phyloP scores from a whole-genome alignment of 2,329 filamentous ascomycete species.

The Penicillium sp. region DNA sequence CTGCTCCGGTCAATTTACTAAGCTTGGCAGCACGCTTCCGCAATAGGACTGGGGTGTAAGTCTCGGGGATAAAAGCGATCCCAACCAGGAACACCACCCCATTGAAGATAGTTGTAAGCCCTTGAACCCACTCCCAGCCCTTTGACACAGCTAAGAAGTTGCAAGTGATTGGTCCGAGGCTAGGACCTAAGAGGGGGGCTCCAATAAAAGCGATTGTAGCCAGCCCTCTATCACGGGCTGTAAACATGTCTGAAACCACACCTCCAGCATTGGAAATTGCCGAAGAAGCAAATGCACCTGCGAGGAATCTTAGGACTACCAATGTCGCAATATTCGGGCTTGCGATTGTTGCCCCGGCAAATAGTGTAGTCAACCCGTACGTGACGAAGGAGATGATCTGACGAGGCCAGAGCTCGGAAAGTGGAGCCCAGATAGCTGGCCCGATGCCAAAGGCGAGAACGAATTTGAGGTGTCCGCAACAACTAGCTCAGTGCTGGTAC shows the following conservation, averaged over 20 bases:
- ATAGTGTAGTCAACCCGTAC: not conserved
- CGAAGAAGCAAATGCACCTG: constrained; percentile 57
- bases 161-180: constrained; percentile 60
- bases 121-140: constrained; percentile 66
- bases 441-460: constrained; percentile 7
- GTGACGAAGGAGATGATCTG: constrained; percentile 4
- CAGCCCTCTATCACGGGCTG: constrained; percentile 48
- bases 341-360: not conserved
- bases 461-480: not conserved
- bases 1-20: constrained; percentile 46
- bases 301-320: constrained; percentile 63
- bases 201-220: constrained; percentile 62
- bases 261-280: constrained; percentile 59
- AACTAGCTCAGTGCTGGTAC: not conserved
- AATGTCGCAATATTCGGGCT: constrained; percentile 38
- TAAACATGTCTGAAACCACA: constrained; percentile 58
- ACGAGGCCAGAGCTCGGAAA: constrained; percentile 1
- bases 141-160: constrained; percentile 60
- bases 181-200: constrained; percentile 63
- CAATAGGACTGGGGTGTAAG: constrained; percentile 48
- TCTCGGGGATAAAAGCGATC: constrained; percentile 19
- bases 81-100: constrained; percentile 50
- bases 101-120: constrained; percentile 59
- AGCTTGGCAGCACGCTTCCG: constrained; percentile 45
- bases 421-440: constrained; percentile 1